Evolutionary conservation across 73 alveolate species (phyloP), one percentile per base, ranked within the genome.

Genomic region (Tetrahymena malaccensis): DNA sequence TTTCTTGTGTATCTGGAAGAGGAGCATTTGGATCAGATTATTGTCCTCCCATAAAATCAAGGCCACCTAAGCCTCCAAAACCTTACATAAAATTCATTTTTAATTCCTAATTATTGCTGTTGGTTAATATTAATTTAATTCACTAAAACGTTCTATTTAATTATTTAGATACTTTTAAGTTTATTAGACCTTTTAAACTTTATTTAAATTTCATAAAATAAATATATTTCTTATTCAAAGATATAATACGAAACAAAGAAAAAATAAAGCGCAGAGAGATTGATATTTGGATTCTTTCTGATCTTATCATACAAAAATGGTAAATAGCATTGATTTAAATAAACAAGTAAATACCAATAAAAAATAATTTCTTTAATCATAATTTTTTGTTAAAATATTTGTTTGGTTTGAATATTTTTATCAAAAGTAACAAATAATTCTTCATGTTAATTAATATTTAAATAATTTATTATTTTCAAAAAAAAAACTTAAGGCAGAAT

Each of bases 1-100:
- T 96, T 94, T 98, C 99, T 37, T 98, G 94, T 44, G 99, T 98
- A 96, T 98, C 99, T 33, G 98, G 98, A 94, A 98, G 93, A 37
- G 58, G 89, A 35, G 96, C 97, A 34, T 95, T 93, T 43, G 96
- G 96, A 33, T 70, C 89, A 58, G 38, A n/a, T 12, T 70, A 1
- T 70, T 70, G 37, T 70, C 89, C 44, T 40, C 44, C 89, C 89
- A 70, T 70, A 70, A 70, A 70, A 70, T 70, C 89, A 70, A 70
- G 89, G 40, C 89, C 89, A 70, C 89, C 89, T 70, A 70, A 70
- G 34, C 89, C 89, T n/a, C 37, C 35, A 27, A 70, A 70, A 70
- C 89, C 89, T 70, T 70, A 11, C 89, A 70, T 70, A n/a, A 70
- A 70, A 70, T 70, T 70, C 89, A 70, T 70, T 70, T n/a, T 70